Percentiles rank a stretch among this genome's conserved stretches.
Conservation (phyloP, 2,329 filamentous ascomycete species). For the Microdochium bolleyi region DNA sequence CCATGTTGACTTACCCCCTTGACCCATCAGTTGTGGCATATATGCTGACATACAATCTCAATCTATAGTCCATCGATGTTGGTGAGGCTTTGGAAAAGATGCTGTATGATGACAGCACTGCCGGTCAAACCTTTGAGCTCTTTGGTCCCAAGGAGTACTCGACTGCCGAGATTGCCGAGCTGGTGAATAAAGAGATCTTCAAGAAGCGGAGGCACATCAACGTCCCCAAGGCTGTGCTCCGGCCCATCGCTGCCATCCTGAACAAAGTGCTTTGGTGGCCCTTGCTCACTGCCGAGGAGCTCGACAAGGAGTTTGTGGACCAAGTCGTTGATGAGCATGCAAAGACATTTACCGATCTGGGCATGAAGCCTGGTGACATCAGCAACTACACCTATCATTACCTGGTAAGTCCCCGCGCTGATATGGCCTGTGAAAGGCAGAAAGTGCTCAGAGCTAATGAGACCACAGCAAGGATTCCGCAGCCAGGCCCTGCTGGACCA, state of each 20-base stretch:
- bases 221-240: conserved; percentile 71
- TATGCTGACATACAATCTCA: background rate
- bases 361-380: conserved; percentile 82
- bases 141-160: conserved; percentile 92
- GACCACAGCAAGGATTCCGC: conserved; percentile 75
- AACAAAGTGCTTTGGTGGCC: conserved; percentile 90
- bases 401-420: conserved; percentile 52
- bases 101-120: conserved; percentile 84
- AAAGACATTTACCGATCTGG: conserved; percentile 93
- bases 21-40: background rate
- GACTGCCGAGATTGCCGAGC: conserved; percentile 73
- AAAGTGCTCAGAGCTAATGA: background rate
- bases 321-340: conserved; percentile 84
- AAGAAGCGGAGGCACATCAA: conserved; percentile 89
- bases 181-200: conserved; percentile 89
- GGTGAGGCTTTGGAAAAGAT: conserved; percentile 83
- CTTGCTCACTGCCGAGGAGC: conserved; percentile 70
- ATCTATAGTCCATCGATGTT: conserved; percentile 70
- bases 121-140: conserved; percentile 85
- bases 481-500: conserved; percentile 86
- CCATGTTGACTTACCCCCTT: background rate
- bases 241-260: conserved; percentile 64
- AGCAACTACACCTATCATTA: conserved; percentile 88
- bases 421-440: conserved; percentile 3
- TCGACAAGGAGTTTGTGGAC: conserved; percentile 89